Evolutionary conservation across 441 rosid genomes (phyloP), one percentile per base, ranked within the genome.

Genomic region (Syzygium malaccense): DNA sequence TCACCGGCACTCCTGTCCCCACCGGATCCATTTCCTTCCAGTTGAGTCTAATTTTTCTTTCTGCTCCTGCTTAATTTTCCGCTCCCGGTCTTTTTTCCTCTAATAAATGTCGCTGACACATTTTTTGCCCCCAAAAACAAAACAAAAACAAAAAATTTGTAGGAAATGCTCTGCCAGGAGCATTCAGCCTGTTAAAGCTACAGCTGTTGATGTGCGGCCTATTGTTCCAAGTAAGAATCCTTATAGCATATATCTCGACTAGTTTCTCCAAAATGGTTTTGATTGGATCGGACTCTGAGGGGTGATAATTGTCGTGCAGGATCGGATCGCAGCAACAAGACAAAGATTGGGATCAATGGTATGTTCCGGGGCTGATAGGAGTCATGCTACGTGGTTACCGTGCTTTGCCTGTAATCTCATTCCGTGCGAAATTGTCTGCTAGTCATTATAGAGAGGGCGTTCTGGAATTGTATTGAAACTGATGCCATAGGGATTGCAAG

Each of bases 331-430:
- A 90, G 91, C 86, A 95, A 94, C 86, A 95, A 92, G 92, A 96
- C 96, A 86, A 95, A 93, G 93, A 86, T 97, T 86, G 99, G 99
- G 93, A 96, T 98, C 91, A 98, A 97, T 88, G 99, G 99, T 97
- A 94, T 66, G 94, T 89, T 88, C 37, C 85, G 30, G 15, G 86
- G 54, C 68, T 49, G 9, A 86, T 87, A 25, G 15, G 14, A 55
- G 57, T n/a, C 33, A 25, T 90, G 55, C 51, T 87, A 6, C 53
- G 60, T 49, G 83, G 57, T 86, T 89, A 33, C 85, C 62, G 4
- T 85, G n/a, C 57, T 28, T 30, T 53, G n/a, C 19, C 60, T 58
- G 33, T 23, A 60, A 53, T 62, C 64, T 54, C 80, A 71, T 71
- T 71, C 80, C 28, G 12, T 3, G 80, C 0, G 28, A 71, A 71